Evolutionary conservation across 2,329 filamentous ascomycete genomes (phyloP), one percentile per base, ranked within the genome.

Genomic region (Ceratocystis destructans): DNA sequence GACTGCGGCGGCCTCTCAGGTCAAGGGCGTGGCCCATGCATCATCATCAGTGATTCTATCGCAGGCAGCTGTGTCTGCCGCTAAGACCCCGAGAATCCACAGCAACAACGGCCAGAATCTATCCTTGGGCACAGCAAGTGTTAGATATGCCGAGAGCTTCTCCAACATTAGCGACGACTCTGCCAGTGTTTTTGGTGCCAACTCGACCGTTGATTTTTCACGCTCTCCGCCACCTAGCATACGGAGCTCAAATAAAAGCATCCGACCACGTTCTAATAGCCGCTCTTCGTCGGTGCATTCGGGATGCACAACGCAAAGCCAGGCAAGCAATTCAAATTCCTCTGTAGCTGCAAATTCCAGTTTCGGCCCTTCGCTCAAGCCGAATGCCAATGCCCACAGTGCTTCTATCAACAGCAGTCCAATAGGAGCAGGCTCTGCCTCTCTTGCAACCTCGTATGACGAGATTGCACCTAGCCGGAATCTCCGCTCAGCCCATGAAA

Each of bases 11-110:
- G 63, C 59, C 67, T 46, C 62, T n/a, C 86, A 90, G 72, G 88
- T 81, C 72, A 86, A 88, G 69, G 81, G 95, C 44, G 85, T 92
- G 53, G 91, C 96, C 74, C 55, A 61, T 17, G 57, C 55, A 17
- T 68, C 67, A 31, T 66, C 64, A 5, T 68, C 71, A 87, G 86
- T 45, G 85, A 87, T 22, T 79, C 93, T 69, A 81, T 79, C 65
- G 45, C 67, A 65, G 55, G 50, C 62, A 22, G 66, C 66, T 28
- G 41, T 45, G 5, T 20, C 64, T 28, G 62, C 61, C 31, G 76
- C 80, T 2, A 64, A 41, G 53, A 22, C 59, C 10, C 55, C 55
- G 28, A 59, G 55, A 3, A 59, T 59, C 17, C 55, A 59, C 31
- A 59, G 55, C 28, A 22, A 41, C 62, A 64, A 31, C 8, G 46